Conservation (phyloP, 257 asterid genomes). For the Nicotiana benthamiana region DNA sequence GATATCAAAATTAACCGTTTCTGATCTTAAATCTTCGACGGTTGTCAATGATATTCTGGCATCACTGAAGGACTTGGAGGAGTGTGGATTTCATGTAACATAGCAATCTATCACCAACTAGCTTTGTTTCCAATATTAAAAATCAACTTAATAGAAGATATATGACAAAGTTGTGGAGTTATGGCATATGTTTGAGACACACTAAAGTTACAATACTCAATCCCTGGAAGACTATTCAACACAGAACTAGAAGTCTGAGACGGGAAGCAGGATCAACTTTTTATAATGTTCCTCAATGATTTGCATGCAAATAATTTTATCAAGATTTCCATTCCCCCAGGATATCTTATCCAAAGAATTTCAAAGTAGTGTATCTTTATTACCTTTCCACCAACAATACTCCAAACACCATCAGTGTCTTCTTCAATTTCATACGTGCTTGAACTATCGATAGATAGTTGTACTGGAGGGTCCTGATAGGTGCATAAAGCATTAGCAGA, state of each 20-base stretch:
- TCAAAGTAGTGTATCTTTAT: neutral
- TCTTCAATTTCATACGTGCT: constrained; percentile 70
- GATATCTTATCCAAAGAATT: neutral
- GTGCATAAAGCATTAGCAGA: constrained; percentile 8
- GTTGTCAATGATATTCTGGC: neutral
- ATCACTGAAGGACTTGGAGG: neutral
- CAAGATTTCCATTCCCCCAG: neutral
- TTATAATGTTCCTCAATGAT: neutral
- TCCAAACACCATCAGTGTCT: constrained; percentile 78
- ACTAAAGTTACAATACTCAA: neutral
- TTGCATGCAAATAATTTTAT: neutral
- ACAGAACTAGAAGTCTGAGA: neutral
- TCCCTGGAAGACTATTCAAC: neutral
- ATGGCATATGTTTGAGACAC: neutral
- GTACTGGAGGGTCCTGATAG: constrained; percentile 65
- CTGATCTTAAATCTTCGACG: neutral
- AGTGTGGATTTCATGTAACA: neutral
- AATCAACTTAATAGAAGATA: neutral
- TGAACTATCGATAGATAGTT: constrained; percentile 54
- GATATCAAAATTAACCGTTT: neutral
- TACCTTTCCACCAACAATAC: constrained; percentile 95
- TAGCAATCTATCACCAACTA: neutral
- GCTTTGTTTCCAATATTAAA: neutral
- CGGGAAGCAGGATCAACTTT: neutral
- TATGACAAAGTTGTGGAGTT: neutral